Conservation (phyloP, 305 asterid genomes). For the Fraxinus xanthoxyloides region DNA sequence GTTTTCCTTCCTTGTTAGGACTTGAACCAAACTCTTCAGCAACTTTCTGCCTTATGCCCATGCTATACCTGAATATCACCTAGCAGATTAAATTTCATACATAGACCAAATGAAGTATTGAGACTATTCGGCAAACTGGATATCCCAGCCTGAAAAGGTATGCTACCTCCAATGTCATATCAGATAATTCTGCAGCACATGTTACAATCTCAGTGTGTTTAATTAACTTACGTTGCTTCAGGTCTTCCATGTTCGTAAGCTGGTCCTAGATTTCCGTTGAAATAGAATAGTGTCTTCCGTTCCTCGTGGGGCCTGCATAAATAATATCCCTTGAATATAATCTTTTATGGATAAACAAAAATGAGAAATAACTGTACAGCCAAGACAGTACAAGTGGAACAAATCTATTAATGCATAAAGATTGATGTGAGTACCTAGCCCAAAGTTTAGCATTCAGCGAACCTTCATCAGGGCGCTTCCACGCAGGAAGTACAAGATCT, state of each 20-base stretch:
- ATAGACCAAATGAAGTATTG: not conserved
- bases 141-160: not conserved
- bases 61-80: slow-evolving; percentile 74
- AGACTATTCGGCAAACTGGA: not conserved
- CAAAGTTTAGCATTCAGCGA: slow-evolving; percentile 54
- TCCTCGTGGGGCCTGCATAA: slow-evolving; percentile 69
- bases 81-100: not conserved
- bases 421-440: slow-evolving; percentile 53
- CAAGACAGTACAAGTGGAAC: not conserved
- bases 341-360: not conserved
- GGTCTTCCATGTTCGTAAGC: slow-evolving; percentile 87
- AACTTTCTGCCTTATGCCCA: slow-evolving; percentile 98
- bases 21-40: slow-evolving; percentile 86
- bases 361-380: not conserved
- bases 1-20: slow-evolving; percentile 79
- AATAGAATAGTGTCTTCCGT: slow-evolving; percentile 77
- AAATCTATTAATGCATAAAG: not conserved
- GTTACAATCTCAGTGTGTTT: slow-evolving; percentile 6
- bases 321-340: not conserved
- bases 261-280: slow-evolving; percentile 95
- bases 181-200: slow-evolving; percentile 8
- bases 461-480: slow-evolving; percentile 76
- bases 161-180: not conserved
- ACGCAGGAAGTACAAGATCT: slow-evolving; percentile 95
- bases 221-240: slow-evolving; percentile 72